Evolutionary conservation across 2,329 filamentous ascomycete genomes (phyloP), one percentile per base, ranked within the genome.

Genomic region (Calycina herbarum): DNA sequence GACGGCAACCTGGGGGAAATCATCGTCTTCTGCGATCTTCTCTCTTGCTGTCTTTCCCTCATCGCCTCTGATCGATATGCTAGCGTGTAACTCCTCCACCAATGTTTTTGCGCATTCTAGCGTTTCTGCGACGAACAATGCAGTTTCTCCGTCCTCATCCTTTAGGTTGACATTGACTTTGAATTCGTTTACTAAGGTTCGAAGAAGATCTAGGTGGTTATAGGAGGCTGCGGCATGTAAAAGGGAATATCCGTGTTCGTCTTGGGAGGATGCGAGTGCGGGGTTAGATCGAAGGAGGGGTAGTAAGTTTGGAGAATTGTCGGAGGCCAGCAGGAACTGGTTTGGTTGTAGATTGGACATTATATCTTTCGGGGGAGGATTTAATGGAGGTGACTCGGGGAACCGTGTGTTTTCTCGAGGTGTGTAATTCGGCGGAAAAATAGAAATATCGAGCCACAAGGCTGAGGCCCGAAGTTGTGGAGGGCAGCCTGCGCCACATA

Each of bases 141-240:
- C 91, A 1, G 94, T 97, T 79, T 99, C 95, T 64, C 89, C 86
- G 76, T 99, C 95, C 77, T 97, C 92, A 76, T 99, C 95, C 70
- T 85, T 86, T 62, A 97, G 81, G 76, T 97, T 89, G 59, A 93
- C 86, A 67, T 94, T 82, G 29, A 94, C 94, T 13, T 87, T 79
- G 78, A 94, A 92, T 40, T 94, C 91, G 58, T 82, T 82, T 33
- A 97, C 83, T 5, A 99, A 84, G 0, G 86, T 79, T 66, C 91
- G 89, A 17, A 97, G 84, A 17, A 99, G 87, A 64, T 91, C 86
- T 42, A 92, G 80, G 76, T 98, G 94, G 76, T 90, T 91, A 83
- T 98, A 99, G 71, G 94, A 97, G 20, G 92, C 89, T 17, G 94
- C 93, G 62, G 95, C 95, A 78, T 99, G 95, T 59, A 98, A 82